Evolutionary conservation across 805 yeast genomes (phyloP), one percentile per base, ranked within the genome.

Genomic region (Candida namnaoensis): DNA sequence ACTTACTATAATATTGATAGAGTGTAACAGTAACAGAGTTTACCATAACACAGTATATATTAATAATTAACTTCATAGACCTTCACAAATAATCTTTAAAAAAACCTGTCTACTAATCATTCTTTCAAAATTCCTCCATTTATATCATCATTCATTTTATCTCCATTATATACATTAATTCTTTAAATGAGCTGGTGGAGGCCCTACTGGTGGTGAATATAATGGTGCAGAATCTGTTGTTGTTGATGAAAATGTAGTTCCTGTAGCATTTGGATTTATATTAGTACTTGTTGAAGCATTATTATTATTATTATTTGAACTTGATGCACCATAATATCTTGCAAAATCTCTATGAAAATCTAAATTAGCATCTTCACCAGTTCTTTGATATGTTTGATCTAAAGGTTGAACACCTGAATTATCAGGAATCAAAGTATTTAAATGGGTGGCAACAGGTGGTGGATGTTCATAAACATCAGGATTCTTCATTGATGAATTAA

Each of bases 301-400:
- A 7, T 26, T 36, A 5, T 26, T 26, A 13, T 36, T 26, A 10
- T 5, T 15, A 25, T 7, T 32, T n/a, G 30, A n/a, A 7, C 23
- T 13, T 24, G 26, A 4, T 13, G 15, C 41, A 5, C 48, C 48
- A 32, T 50, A 53, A 39, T 54, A 48, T 24, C 53, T 40, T 9
- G 51, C 38, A 42, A 56, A 57, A 41, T 55, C 58, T 43, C 58
- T 50, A 12, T 44, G 33, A 41, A 57, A 51, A 42, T 50, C 49
- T 1, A 41, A 36, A 13, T 41, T 23, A 15, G 49, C 50, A 38
- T 50, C 40, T 9, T 44, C 38, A 9, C 46, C 50, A n/a, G 53
- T 38, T 7, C 23, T 14, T 14, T 33, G 11, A 5, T 33, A 15
- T 19, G 40, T 25, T n/a, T 28, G 24, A 36, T 42, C 12, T 28